phyloP scores from a whole-genome alignment of 1,284 basidiomycete genomes.

The Trichosporon coremiiforme region DNA sequence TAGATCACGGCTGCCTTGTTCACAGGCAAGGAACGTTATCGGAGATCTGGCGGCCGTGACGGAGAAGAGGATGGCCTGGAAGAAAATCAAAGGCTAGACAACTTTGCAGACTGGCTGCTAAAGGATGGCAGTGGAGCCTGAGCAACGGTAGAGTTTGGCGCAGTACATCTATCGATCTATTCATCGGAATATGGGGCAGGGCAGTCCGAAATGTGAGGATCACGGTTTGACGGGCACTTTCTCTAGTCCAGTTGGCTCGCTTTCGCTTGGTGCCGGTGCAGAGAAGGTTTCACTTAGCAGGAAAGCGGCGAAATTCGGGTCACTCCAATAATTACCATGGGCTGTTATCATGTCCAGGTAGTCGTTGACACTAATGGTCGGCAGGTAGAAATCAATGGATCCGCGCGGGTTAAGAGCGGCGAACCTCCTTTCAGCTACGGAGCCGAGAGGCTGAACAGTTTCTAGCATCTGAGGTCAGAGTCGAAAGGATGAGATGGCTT shows the following conservation, averaged over 20 bases:
- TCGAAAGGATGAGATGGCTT: constrained; percentile 8
- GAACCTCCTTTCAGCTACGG: constrained; percentile 53
- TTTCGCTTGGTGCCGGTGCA: neutral
- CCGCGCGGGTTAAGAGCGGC: constrained; percentile 57
- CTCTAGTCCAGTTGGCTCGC: neutral
- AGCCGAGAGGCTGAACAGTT: constrained; percentile 34
- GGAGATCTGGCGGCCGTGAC: constrained; percentile 63
- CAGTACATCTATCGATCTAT: too few relatives aligned
- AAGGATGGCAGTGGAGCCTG: constrained; percentile 44
- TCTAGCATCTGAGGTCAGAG: constrained; percentile 42
- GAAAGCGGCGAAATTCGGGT: constrained; percentile 52
- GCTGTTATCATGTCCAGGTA: constrained; percentile 55
- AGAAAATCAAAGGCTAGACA: constrained; percentile 80
- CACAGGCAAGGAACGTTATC: constrained; percentile 77
- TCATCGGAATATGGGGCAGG: too few relatives aligned
- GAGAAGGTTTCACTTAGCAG: constrained; percentile 51
- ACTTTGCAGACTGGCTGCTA: constrained; percentile 81
- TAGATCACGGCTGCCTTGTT: constrained; percentile 79
- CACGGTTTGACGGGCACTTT: neutral
- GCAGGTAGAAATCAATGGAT: constrained; percentile 55
- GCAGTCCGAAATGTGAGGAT: neutral
- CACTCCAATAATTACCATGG: constrained; percentile 54
- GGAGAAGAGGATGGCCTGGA: constrained; percentile 62
- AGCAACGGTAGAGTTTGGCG: constrained; percentile 6
- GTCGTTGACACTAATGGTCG: constrained; percentile 52